phyloP scores from a whole-genome alignment of 768 basidiomycete species.

The Serendipita sp. region DNA sequence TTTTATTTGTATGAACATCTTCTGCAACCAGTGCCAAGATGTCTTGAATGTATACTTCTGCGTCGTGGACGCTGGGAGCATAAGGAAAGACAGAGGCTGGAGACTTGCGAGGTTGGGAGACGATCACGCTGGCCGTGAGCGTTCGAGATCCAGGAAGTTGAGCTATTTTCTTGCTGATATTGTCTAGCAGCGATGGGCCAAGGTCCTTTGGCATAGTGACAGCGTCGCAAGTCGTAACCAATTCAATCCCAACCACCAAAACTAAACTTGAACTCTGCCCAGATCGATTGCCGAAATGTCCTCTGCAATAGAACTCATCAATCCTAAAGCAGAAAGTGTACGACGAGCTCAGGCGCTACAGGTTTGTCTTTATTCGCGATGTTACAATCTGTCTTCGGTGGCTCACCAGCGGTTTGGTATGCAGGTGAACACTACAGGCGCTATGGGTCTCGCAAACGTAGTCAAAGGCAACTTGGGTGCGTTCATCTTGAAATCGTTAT shows the following conservation, averaged over 20 bases:
- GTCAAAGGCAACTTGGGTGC: constrained; percentile 93
- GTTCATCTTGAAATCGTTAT: constrained; percentile 13
- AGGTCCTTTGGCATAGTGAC: not conserved
- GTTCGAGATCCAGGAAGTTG: constrained; percentile 48
- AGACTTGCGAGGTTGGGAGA: constrained; percentile 51
- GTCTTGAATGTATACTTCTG: constrained; percentile 53
- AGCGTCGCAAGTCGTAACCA: not conserved
- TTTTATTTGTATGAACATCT: constrained; percentile 22
- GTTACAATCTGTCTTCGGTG: not conserved
- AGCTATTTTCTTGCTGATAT: constrained; percentile 40
- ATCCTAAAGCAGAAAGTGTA: constrained; percentile 91
- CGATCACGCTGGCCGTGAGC: constrained; percentile 62
- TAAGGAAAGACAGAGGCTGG: constrained; percentile 55
- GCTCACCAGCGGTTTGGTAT: constrained; percentile 13
- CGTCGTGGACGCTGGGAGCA: constrained; percentile 40
- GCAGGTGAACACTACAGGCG: constrained; percentile 83
- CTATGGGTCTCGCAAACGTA: constrained; percentile 92
- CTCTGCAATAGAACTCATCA: constrained; percentile 68
- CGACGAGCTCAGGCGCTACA: constrained; percentile 80
- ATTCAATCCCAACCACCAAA: not conserved
- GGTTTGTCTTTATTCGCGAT: constrained; percentile 30
- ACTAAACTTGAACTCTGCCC: not conserved
- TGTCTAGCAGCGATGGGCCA: constrained; percentile 33
- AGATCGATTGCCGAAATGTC: not conserved
- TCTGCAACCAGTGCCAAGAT: constrained; percentile 63